Evolutionary conservation across 768 basidiomycete genomes (phyloP), one percentile per base, ranked within the genome.

Genomic region (Lactarius deliciosus): DNA sequence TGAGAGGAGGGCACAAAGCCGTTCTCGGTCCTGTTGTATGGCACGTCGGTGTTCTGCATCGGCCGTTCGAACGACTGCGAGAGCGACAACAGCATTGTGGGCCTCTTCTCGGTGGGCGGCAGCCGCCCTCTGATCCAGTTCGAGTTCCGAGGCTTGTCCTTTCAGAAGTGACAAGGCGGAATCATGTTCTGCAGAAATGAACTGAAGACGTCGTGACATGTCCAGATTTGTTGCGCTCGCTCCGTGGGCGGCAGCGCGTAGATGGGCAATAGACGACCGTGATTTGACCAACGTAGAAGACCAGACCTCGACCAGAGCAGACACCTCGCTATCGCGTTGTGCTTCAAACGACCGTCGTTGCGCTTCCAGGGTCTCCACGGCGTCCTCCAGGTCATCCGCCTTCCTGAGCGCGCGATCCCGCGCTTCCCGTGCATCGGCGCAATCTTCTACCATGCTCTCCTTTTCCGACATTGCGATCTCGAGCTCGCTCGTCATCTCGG

Each of bases 361-460:
- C 34, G 73, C 75, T 54, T 78, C 76, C 34, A 81, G 65, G n/a
- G 69, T 74, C 73, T 88, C 91, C 60, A 84, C 68, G 67, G 85
- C 83, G 50, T 86, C 82, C 70, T 92, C 91, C 65, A 87, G 74
- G n/a, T 75, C 76, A 64, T 92, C 92, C 32, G 83, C 74, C 65
- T 77, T 79, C 62, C 73, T 72, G 53, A 86, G 73, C 5, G 90
- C 88, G 30, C 81, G 81, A 74, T 94, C 88, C 41, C 92, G 81
- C 25, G 87, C 84, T 63, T 88, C 88, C 61, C 92, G 80, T 2
- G 90, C 90, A 63, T 88, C 86, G 5, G 87, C 87, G 71, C 92
- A 93, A 73, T 94, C 92, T 68, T 92, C 91, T 0, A 93, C 84
- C 89, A 94, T 91, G 2, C 89, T 86, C 64, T 85, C 85, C 74